Evolutionary conservation across 768 basidiomycete species (phyloP), one percentile per base, ranked within the genome.

Genomic region (Cantharellus cinnabarinus): DNA sequence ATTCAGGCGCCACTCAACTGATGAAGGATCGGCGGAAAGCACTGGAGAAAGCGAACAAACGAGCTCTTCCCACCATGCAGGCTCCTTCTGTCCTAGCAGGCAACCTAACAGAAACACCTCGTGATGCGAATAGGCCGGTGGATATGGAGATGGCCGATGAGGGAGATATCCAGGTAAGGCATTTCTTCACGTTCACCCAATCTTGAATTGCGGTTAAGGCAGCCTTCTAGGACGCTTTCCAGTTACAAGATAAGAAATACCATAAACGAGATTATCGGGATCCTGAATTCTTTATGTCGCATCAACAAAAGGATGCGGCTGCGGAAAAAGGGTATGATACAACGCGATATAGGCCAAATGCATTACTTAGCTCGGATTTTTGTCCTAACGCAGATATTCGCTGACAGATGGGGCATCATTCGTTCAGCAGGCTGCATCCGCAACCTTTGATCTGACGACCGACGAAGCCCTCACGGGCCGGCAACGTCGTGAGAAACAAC

Each of bases 1-100:
- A 76, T 66, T 68, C 71, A 50, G 75, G 72, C 2, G 82, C 79
- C 58, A 77, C 82, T 2, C 73, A 77, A 40, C 71, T 98, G 60
- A 98, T 98, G 94, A 86, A 85, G 68, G 82, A 86, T 63, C 76
- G 94, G 40, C 73, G 90, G 64, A 85, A 82, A 67, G 81, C 87
- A 2, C 70, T 95, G 62, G 72, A 70, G 50, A 88, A 79, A 66
- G 81, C 85, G 2, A 75, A 5, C 35, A 57, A 38, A 41, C 5
- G 42, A 41, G 42, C 38, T 10, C 15, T 54, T 35, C 10, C 52
- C 10, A 10, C 52, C 7, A 54, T 35, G 5, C 56, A 41, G 56
- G 56, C 56, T 10, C 44, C 71, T 4, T 62, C 69, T 29, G 63
- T 67, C 34, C 66, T 67, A 2, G 34, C 37, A 40, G 15, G 57